Conservation (phyloP, 805 yeast genomes). For the Candida orba region DNA sequence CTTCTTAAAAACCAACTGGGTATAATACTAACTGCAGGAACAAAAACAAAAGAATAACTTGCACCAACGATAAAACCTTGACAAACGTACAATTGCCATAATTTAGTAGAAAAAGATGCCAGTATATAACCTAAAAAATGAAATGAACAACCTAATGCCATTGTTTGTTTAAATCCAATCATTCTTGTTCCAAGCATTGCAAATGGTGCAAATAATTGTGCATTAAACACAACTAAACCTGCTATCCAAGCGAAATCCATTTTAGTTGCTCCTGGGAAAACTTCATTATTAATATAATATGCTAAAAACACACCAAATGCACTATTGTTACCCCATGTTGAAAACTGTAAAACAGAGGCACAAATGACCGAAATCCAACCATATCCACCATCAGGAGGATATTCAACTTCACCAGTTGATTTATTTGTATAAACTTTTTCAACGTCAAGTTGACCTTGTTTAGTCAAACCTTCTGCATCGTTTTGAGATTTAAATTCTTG, state of each 20-base stretch:
- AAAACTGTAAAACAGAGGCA: constrained; percentile 42
- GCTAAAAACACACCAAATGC: constrained; percentile 55
- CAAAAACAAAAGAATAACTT: constrained; percentile 42
- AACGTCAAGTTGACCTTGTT: constrained; percentile 6
- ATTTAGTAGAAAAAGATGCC: constrained; percentile 49
- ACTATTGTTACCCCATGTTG: constrained; percentile 66
- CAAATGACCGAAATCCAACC: constrained; percentile 60
- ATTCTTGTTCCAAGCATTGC: constrained; percentile 39
- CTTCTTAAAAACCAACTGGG: constrained; percentile 68
- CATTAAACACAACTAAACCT: constrained; percentile 50
- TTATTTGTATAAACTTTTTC: constrained; percentile 30
- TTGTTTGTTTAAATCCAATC: constrained; percentile 42
- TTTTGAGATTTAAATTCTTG: neutral
- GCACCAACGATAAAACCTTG: constrained; percentile 62
- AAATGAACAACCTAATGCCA: constrained; percentile 40
- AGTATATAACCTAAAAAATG: constrained; percentile 50
- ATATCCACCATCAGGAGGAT: constrained; percentile 59
- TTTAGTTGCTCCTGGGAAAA: constrained; percentile 47
- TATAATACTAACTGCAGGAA: constrained; percentile 51
- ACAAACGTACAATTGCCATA: constrained; percentile 62
- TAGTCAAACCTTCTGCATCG: neutral
- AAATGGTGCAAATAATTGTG: constrained; percentile 56
- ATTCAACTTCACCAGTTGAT: constrained; percentile 27
- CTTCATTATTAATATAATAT: constrained; percentile 42
- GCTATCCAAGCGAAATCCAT: constrained; percentile 62